phyloP scores from a whole-genome alignment of 2,329 filamentous ascomycete genomes.

The Alternaria metachromatica region DNA sequence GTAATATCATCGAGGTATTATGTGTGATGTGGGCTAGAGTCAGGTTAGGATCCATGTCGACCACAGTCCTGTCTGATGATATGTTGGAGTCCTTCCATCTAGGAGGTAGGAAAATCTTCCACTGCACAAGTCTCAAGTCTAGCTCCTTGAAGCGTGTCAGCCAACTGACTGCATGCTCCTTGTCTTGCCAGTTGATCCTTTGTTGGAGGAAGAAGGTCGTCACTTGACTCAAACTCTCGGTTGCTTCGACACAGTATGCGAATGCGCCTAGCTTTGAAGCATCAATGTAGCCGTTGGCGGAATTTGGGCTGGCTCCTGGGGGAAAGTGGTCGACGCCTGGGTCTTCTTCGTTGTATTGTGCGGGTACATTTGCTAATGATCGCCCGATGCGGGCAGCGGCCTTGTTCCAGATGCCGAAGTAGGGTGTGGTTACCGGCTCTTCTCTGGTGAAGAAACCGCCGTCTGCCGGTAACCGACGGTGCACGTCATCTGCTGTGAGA shows the following conservation, averaged over 20 bases:
- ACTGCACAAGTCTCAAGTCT: conserved; percentile 42
- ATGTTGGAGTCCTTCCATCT: conserved; percentile 46
- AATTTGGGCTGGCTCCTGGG: conserved; percentile 39
- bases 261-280: conserved; percentile 44
- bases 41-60: conserved; percentile 46
- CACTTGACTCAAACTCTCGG: conserved; percentile 43
- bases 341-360: conserved; percentile 45
- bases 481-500: conserved; percentile 44
- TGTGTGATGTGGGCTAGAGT: conserved; percentile 45
- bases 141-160: conserved; percentile 45
- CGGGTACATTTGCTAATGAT: conserved; percentile 41
- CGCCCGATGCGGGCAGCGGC: conserved; percentile 40
- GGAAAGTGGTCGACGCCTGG: conserved; percentile 25
- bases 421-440: conserved; percentile 42
- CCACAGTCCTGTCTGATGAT: conserved; percentile 31
- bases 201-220: conserved; percentile 46
- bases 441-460: conserved; percentile 45
- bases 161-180: conserved; percentile 45
- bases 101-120: conserved; percentile 44
- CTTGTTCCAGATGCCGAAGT: conserved; percentile 47
- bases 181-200: conserved; percentile 43
- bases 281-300: conserved; percentile 41
- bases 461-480: conserved; percentile 41
- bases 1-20: conserved; percentile 46
- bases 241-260: conserved; percentile 44